Evolutionary conservation across 2,329 filamentous ascomycete species (phyloP).

Genomic region (Monosporascus sp.): DNA sequence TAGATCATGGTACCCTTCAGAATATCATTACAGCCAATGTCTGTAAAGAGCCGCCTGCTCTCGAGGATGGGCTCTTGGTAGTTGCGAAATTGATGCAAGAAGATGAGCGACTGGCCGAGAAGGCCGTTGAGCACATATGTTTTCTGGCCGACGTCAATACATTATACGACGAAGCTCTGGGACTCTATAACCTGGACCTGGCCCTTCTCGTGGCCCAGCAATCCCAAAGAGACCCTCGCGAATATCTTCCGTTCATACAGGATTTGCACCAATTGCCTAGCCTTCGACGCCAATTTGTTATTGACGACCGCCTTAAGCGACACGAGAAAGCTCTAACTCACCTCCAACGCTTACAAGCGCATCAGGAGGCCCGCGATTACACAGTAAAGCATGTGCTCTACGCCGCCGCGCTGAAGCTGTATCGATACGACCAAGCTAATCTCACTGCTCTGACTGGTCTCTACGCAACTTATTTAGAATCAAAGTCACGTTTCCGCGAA

Average conservation of each 20-base stretch:
- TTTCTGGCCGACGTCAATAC: slow-evolving; percentile 92
- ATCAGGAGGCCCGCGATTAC: slow-evolving; percentile 75
- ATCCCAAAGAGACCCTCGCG: slow-evolving; percentile 88
- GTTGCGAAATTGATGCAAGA: slow-evolving; percentile 70
- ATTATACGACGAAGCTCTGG: slow-evolving; percentile 84
- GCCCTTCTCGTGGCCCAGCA: slow-evolving; percentile 89
- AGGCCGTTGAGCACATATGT: slow-evolving; percentile 92
- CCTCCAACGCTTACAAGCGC: slow-evolving; percentile 66
- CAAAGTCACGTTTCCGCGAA: slow-evolving; percentile 72
- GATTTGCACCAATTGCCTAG: slow-evolving; percentile 70
- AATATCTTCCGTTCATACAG: slow-evolving; percentile 93
- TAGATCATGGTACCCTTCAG: slow-evolving; percentile 59
- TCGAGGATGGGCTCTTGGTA: slow-evolving; percentile 76
- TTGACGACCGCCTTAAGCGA: slow-evolving; percentile 82
- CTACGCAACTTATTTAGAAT: slow-evolving; percentile 74
- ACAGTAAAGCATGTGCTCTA: slow-evolving; percentile 76
- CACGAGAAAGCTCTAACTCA: slow-evolving; percentile 72
- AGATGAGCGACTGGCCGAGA: slow-evolving; percentile 69
- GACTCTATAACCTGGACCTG: slow-evolving; percentile 86
- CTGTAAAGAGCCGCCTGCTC: slow-evolving; percentile 85
- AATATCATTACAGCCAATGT: slow-evolving; percentile 94
- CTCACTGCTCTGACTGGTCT: slow-evolving; percentile 65
- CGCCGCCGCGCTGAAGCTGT: slow-evolving; percentile 68
- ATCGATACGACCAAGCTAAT: slow-evolving; percentile 71
- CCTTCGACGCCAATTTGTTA: slow-evolving; percentile 69